These are phyloP conservation scores for Hordeum marinum DNA, from an alignment of 176 grass and related monocot genomes.

Conservation along the genomic window DNA sequence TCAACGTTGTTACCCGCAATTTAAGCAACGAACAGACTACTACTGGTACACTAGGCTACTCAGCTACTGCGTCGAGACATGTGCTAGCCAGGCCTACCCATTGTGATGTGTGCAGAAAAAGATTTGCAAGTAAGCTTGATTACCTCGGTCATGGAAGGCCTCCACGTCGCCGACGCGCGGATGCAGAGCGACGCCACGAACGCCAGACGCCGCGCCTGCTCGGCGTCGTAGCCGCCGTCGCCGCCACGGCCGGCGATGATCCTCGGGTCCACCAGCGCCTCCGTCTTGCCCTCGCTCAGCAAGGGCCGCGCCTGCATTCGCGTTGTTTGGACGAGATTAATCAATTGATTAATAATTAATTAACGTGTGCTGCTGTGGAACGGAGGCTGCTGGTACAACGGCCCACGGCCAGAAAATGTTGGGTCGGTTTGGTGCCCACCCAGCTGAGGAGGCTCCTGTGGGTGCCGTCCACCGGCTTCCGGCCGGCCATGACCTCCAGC, in stretches of 20 bases:
- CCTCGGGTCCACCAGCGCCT: constrained; percentile 54
- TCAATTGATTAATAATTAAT: neutral
- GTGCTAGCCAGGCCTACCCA: too few relatives aligned
- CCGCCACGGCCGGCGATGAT: neutral
- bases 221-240: constrained; percentile 38
- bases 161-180: constrained; percentile 48
- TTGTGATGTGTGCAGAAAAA: neutral
- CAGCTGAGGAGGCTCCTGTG: constrained; percentile 86
- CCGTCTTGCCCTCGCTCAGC: constrained; percentile 48
- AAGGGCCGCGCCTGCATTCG: constrained; percentile 58
- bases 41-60: too few relatives aligned
- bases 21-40: neutral
- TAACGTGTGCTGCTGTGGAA: neutral
- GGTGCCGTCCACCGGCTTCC: constrained; percentile 79
- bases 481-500: constrained; percentile 72
- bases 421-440: constrained; percentile 22
- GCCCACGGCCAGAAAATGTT: neutral
- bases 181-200: constrained; percentile 85
- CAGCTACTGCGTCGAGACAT: constrained; percentile 18
- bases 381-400: neutral
- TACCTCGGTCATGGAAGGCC: constrained; percentile 91
- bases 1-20: neutral
- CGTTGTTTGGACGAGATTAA: neutral
- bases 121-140: neutral
- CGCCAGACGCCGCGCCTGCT: constrained; percentile 49